Evolutionary conservation across 352 stramenopile genomes (phyloP).

Genomic region (Phytophthora europaea): DNA sequence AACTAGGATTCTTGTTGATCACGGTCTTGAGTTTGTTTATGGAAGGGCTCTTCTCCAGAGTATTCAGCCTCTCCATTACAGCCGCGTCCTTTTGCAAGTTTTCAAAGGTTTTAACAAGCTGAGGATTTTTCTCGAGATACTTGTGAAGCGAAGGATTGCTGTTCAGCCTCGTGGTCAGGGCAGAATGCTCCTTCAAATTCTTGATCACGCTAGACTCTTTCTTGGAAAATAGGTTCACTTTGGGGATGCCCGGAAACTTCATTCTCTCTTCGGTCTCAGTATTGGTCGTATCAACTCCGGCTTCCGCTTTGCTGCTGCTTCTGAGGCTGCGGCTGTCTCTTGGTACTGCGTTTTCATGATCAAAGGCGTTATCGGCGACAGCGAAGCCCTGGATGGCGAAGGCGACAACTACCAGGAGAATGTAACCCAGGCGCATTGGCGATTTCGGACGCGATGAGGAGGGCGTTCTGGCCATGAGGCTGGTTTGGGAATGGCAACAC

Average conservation of each 20-base stretch:
- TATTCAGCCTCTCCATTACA: neutral
- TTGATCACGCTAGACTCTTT: neutral
- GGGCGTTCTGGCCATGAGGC: too few relatives aligned
- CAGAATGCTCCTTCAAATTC: neutral
- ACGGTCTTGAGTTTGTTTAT: neutral
- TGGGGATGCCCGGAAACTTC: too few relatives aligned
- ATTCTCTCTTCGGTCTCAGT: neutral
- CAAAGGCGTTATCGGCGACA: neutral
- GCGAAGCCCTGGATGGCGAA: neutral
- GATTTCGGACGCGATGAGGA: neutral
- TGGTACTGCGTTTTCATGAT: neutral
- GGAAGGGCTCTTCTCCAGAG: neutral
- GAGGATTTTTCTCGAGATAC: neutral
- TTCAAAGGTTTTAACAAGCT: neutral
- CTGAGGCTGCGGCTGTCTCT: neutral
- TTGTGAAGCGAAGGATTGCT: neutral
- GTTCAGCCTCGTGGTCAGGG: neutral
- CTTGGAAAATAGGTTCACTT: neutral
- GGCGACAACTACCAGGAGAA: neutral
- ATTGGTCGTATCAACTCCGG: neutral
- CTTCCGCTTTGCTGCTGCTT: neutral
- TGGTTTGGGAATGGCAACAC: too few relatives aligned
- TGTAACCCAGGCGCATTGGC: neutral
- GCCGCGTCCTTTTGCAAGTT: neutral
- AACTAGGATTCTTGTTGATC: neutral